Percentiles rank a stretch among this genome's conserved stretches.
phyloP scores from a whole-genome alignment of 805 yeast genomes.

The Saturnispora galanensis region DNA sequence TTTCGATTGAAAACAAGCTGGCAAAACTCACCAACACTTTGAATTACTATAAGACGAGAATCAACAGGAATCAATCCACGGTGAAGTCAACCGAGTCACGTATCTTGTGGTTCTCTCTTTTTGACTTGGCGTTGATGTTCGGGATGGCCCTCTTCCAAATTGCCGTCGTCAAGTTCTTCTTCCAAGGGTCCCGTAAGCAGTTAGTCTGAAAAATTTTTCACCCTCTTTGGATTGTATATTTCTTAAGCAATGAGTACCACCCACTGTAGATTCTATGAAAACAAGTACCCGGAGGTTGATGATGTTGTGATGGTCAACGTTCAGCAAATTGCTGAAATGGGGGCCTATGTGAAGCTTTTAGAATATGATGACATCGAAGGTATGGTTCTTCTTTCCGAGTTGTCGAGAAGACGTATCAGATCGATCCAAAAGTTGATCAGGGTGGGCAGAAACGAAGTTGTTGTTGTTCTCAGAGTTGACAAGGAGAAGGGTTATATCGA shows the following conservation, averaged over 20 bases:
- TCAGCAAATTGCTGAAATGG: slow-evolving; percentile 98
- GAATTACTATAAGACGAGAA: slow-evolving; percentile 83
- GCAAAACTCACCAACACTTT: slow-evolving; percentile 47
- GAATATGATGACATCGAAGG: slow-evolving; percentile 99
- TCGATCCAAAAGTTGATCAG: slow-evolving; percentile 95
- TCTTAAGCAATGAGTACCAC: slow-evolving; percentile 58
- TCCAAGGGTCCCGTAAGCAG: slow-evolving; percentile 63
- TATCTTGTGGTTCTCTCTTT: slow-evolving; percentile 55
- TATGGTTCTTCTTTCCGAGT: slow-evolving; percentile 91
- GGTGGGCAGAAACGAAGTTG: slow-evolving; percentile 98
- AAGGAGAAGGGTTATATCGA: slow-evolving; percentile 98
- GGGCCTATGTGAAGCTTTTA: slow-evolving; percentile 90
- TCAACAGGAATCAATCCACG: slow-evolving; percentile 80
- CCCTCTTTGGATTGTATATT: neutral
- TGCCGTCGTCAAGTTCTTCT: slow-evolving; percentile 56
- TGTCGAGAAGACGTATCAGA: slow-evolving; percentile 97
- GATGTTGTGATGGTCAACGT: slow-evolving; percentile 99
- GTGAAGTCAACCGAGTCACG: slow-evolving; percentile 56
- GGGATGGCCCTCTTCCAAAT: slow-evolving; percentile 67
- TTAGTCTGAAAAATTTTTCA: slow-evolving; percentile 31
- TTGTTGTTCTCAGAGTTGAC: slow-evolving; percentile 94
- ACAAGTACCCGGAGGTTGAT: slow-evolving; percentile 97
- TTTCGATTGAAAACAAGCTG: slow-evolving; percentile 50
- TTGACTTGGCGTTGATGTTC: slow-evolving; percentile 53
- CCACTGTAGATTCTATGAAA: slow-evolving; percentile 93